Base-by-base conservation (phyloP, 2,329 filamentous ascomycete genomes). In the Neopestalotiopsis rosae region DNA sequence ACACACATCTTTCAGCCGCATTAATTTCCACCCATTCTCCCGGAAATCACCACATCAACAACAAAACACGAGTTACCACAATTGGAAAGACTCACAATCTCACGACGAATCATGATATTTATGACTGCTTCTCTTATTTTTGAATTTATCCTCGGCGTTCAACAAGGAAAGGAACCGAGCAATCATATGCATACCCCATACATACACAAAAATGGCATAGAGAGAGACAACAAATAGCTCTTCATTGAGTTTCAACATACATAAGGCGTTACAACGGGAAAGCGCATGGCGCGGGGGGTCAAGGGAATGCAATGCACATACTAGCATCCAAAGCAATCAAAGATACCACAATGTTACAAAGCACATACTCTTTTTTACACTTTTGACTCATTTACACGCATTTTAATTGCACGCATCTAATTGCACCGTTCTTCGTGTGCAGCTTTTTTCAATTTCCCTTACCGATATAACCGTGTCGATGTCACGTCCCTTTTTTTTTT, bases 1-100 rank as follows among this genome's bases (percentile, higher is more conserved):
- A 4, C 3, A 28, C 24, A 4, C 24, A 28, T 2, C 24, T 14
- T 65, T 24, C 10, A 30, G 24, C 57, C 57, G 24, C 24, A 28
- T 28, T 24, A 59, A 52, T 24, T 52, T 52, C 57, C 24, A 34
- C 20, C 57, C 34, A 30, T 59, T 28, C 20, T 10, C 34, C 17
- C 17, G 52, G 5, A 38, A 12, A 38, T 9, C 42, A 56, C n/a
- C 56, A 12, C 13, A 24, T n/a, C 32, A 38, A 38, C 42, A 65
- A 17, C 24, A 66, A 24, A 28, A 28, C 20, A 65, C 49, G 62
- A 65, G 20, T 65, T 49, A 63, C 61, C n/a, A 56, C 34, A 24
- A 63, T 9, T 30, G 24, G 24, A 28, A 28, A 24, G 9, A 38
- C 10, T 28, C 28, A 12, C 61, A 30, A 17, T 62, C 3, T 52